Conservation (phyloP, 148 eudicot species). For the Spergularia marina region DNA sequence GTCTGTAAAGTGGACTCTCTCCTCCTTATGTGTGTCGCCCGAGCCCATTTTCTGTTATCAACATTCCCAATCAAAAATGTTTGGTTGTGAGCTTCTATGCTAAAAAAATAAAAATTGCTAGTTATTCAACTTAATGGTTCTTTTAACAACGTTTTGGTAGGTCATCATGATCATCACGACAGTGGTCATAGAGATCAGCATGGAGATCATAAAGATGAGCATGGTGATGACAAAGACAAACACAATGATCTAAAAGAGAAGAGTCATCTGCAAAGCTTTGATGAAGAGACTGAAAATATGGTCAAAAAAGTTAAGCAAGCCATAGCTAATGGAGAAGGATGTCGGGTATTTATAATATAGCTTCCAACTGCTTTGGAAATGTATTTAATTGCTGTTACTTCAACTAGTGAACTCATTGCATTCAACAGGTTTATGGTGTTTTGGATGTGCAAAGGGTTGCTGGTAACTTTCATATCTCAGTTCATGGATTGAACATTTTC, state of each 20-base stretch:
- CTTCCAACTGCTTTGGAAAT: neutral
- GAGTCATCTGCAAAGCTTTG: slow-evolving; percentile 65
- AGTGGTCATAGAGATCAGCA: slow-evolving; percentile 27
- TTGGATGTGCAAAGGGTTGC: slow-evolving; percentile 99
- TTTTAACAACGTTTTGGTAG: slow-evolving; percentile 26
- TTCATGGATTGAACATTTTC: slow-evolving; percentile 92
- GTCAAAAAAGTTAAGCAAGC: slow-evolving; percentile 88
- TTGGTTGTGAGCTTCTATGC: neutral
- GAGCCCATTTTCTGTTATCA: no score
- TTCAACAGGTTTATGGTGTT: slow-evolving; percentile 82
- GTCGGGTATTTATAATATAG: slow-evolving; percentile 57
- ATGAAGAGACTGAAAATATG: slow-evolving; percentile 76
- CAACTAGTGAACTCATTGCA: slow-evolving; percentile 7
- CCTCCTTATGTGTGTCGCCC: no score
- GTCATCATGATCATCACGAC: slow-evolving; percentile 21
- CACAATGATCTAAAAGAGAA: slow-evolving; percentile 52
- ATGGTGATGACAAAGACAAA: slow-evolving; percentile 55
- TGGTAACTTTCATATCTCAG: slow-evolving; percentile 96
- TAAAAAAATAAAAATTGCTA: neutral
- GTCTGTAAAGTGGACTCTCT: no score
- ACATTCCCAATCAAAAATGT: neutral
- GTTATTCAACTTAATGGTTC: slow-evolving; percentile 12
- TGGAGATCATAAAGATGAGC: slow-evolving; percentile 33
- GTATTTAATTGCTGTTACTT: slow-evolving; percentile 9
- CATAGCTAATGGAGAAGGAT: slow-evolving; percentile 77